A percentile compares a stretch with the other conserved stretches of the same genome.
These are phyloP conservation scores for Colletotrichum paranaense DNA, from an alignment of 2,329 filamentous ascomycete genomes.

Conservation along the genomic window DNA sequence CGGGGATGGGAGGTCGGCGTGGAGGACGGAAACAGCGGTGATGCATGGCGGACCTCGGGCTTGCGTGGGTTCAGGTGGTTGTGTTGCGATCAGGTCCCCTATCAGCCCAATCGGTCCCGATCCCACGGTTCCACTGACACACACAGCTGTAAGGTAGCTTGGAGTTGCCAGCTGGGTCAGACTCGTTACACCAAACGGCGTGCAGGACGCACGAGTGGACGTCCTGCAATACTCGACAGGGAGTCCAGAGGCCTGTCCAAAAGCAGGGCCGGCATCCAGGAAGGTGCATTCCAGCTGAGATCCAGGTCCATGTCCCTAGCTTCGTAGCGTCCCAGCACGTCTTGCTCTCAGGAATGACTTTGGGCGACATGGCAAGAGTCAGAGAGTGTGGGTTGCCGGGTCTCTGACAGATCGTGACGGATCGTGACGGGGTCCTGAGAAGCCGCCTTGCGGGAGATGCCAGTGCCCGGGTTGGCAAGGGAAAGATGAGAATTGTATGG, in stretches of 20 bases:
- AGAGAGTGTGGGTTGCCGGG: not conserved
- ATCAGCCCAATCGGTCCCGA: constrained; percentile 30
- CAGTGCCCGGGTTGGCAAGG: constrained; percentile 2
- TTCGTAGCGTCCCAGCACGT: not conserved
- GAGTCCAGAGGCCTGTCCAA: not conserved
- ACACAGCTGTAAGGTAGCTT: constrained; percentile 10
- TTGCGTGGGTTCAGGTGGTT: not conserved
- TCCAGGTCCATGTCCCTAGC: not conserved
- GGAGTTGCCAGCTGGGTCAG: constrained; percentile 1
- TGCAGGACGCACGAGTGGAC: constrained; percentile 10
- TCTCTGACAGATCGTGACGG: not conserved
- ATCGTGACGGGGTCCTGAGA: not conserved
- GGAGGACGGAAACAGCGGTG: constrained; percentile 14
- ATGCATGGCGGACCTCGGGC: not conserved
- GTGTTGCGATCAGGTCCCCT: constrained; percentile 3
- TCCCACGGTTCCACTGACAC: constrained; percentile 29
- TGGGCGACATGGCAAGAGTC: not conserved
- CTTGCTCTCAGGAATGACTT: constrained; percentile 3
- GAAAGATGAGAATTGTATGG: constrained; percentile 9
- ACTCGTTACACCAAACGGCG: constrained; percentile 27
- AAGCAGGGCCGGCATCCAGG: not conserved
- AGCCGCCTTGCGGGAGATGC: not conserved
- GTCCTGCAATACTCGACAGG: constrained; percentile 14
- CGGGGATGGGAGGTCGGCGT: constrained; percentile 1
- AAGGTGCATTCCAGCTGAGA: not conserved